phyloP scores from a whole-genome alignment of 768 basidiomycete genomes.

The Filobasidium floriforme region DNA sequence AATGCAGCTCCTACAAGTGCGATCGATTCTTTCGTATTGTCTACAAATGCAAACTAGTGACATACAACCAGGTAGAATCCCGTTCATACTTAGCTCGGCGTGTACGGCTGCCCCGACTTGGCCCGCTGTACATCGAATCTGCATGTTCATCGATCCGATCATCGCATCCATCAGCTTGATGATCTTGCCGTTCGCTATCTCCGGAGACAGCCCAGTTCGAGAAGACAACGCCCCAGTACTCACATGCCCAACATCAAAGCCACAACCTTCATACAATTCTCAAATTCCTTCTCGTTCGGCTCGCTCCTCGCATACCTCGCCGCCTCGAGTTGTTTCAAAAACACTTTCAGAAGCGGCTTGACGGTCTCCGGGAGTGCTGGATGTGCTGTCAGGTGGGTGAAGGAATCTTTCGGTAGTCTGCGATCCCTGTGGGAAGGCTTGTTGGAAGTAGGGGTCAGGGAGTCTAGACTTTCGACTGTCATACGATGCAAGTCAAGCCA shows the following conservation, averaged over 20 bases:
- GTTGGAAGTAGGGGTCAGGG: not conserved
- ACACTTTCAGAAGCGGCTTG: slow-evolving; percentile 30
- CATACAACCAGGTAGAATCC: too few relatives aligned
- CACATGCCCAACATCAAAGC: slow-evolving; percentile 35
- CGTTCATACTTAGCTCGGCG: too few relatives aligned
- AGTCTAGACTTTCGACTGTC: slow-evolving; percentile 9
- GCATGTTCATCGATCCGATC: too few relatives aligned
- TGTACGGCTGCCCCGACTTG: too few relatives aligned
- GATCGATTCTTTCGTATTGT: too few relatives aligned
- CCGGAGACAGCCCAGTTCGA: not conserved
- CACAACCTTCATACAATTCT: slow-evolving; percentile 36
- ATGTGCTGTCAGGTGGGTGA: slow-evolving; percentile 23
- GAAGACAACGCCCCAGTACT: slow-evolving; percentile 15
- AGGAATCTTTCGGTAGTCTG: slow-evolving; percentile 19
- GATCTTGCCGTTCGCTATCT: too few relatives aligned
- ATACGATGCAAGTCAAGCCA: not conserved
- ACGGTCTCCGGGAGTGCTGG: slow-evolving; percentile 26
- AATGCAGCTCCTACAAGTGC: too few relatives aligned
- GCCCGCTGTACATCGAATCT: too few relatives aligned
- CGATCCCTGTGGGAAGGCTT: slow-evolving; percentile 17
- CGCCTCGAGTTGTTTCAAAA: slow-evolving; percentile 32
- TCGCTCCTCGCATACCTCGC: slow-evolving; percentile 36
- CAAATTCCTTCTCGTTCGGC: slow-evolving; percentile 37
- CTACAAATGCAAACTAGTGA: too few relatives aligned
- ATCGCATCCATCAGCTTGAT: too few relatives aligned